Evolutionary conservation across 2,329 filamentous ascomycete genomes (phyloP), one percentile per base, ranked within the genome.

Genomic region (Colletotrichum cordylinicola): DNA sequence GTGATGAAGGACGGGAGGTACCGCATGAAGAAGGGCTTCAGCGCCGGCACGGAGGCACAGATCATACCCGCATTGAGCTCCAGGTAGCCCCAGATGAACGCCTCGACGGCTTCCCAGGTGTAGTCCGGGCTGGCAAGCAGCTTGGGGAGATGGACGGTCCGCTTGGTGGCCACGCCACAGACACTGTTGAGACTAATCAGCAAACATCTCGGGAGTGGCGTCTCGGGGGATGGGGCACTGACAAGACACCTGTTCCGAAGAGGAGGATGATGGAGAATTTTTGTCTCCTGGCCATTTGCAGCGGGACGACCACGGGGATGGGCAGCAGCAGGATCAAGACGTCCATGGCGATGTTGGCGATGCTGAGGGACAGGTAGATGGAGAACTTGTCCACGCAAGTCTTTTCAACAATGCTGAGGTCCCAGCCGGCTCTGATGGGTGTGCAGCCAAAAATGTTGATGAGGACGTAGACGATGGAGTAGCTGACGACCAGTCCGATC

Each of bases 401-500:
- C 21, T 16, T 56, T 4, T 69, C 21, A 1, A 39, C 35, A 29
- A 74, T 56, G 7, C 18, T 39, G 18, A 69, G 6, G 18, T 74
- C 74, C 52, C 70, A 74, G 24, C 48, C 55, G 8, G 70, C 65
- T 8, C 29, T n/a, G 12, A 72, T 43, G 2, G 69, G 69, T 6
- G n/a, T 52, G 29, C 69, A 73, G 27, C 56, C 58, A 33, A 66
- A 69, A 9, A 69, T 62, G 56, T 56, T 69, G 37, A 69, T 35
- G 37, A 69, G n/a, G 18, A 69, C 37, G 18, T 69, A 64, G 21
- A 84, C 77, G 61, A 85, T 77, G n/a, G 80, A 78, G 71, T 82
- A 82, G 43, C 82, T 55, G 39, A 79, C 69, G 70, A 84, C 85
- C 13, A 83, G 58, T 6, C 66, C 69, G n/a, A 82, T 81, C 67